phyloP scores from a whole-genome alignment of 306 rosid species.

The Fragaria nilgerrensis region DNA sequence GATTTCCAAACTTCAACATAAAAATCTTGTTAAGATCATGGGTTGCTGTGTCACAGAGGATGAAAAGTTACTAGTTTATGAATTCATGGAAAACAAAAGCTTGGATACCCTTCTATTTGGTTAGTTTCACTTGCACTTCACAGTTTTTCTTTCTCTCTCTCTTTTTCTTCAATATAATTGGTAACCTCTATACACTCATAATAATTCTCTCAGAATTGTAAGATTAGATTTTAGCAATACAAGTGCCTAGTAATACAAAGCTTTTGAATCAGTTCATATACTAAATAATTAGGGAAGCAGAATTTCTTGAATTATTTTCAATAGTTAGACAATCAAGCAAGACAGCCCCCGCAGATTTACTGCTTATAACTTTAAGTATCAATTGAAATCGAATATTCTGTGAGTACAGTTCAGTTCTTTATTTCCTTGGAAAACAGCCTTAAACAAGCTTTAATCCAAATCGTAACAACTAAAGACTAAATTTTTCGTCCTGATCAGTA shows the following conservation, averaged over 20 bases:
- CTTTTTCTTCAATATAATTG: too few species aligned
- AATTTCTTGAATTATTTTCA: background rate
- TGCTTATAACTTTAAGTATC: background rate
- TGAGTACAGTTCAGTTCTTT: background rate
- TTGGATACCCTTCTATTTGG: constrained; percentile 38
- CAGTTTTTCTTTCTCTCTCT: too few species aligned
- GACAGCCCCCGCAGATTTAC: background rate
- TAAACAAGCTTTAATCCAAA: background rate
- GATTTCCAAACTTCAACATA: too few species aligned
- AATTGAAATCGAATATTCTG: background rate
- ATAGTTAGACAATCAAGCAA: background rate
- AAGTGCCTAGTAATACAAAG: background rate
- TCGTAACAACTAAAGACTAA: too few species aligned
- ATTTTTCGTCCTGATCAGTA: too few species aligned
- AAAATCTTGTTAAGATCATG: too few species aligned
- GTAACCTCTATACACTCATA: too few species aligned
- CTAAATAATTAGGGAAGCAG: background rate
- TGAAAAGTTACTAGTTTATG: too few species aligned
- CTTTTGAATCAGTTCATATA: background rate
- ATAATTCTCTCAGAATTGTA: too few species aligned
- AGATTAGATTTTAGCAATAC: background rate
- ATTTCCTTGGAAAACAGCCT: background rate
- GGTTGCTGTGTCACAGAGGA: too few species aligned
- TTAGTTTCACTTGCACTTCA: background rate
- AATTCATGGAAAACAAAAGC: constrained; percentile 42